phyloP scores from a whole-genome alignment of 176 grass and related monocot species.

The barley (Hordeum vulgare) region DNA sequence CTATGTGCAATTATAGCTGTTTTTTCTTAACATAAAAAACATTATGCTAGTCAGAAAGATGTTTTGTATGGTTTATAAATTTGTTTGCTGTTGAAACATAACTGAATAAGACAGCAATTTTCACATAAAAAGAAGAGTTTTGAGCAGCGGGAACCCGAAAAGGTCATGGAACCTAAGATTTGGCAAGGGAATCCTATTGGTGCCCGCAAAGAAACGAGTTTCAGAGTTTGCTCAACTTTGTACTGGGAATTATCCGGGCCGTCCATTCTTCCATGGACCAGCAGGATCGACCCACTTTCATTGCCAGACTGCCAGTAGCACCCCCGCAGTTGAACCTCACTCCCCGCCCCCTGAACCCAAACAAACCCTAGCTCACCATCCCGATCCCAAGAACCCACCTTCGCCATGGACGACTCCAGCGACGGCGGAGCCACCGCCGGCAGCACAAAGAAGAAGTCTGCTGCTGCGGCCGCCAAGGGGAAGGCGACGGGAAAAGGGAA shows the following conservation, averaged over 20 bases:
- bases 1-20: no score
- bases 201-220: background rate
- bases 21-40: no score
- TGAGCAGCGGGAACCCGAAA: background rate
- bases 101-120: no score
- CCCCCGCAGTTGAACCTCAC: background rate
- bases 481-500: constrained; percentile 33
- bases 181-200: background rate
- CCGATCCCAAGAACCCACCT: background rate
- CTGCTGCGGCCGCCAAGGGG: constrained; percentile 9
- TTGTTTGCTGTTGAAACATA: no score
- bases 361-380: constrained; percentile 28
- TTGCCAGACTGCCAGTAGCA: background rate
- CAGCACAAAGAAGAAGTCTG: constrained; percentile 19
- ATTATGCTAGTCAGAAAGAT: no score
- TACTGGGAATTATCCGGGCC: background rate
- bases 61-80: no score
- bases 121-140: background rate
- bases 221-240: background rate
- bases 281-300: background rate
- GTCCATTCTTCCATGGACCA: background rate
- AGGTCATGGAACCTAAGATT: background rate
- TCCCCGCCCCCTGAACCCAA: background rate
- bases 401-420: constrained; percentile 29
- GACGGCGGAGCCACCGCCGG: background rate